Base-by-base conservation (phyloP, 169 alveolate genomes). In the Babesia ovata region DNA sequence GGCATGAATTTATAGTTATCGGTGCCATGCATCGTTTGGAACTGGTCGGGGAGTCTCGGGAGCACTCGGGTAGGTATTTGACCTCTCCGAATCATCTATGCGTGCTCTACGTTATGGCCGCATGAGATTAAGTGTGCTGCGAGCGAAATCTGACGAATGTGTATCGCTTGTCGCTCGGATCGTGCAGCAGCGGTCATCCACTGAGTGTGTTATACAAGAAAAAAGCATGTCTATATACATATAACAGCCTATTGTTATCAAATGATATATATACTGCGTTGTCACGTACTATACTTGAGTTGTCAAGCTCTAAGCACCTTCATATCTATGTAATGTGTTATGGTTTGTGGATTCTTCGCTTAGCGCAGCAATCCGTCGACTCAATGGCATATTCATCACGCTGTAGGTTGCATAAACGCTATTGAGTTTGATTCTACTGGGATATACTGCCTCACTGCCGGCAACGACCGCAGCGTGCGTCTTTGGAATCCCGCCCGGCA, bases 401-500 rank as follows among this genome's bases (percentile, higher is more conserved):
- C 17, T 57, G 7, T 49, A 78, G 87, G 91, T 49, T 72, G 91
- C 46, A 85, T 76, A 36, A 79, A 81, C 61, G 79, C 75, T 12
- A 91, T 85, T 33, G 69, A 84, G 60, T 91, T 91, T 66, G 91
- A 83, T 54, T 66, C 78, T 29, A 69, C 87, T 26, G 95, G 95
- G 33, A 56, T 77, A 44, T 91, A 91, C 70, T 84, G 93, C 72
- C 53, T 91, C 60, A 91, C 92, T 63, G 90, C 92, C n/a, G 88
- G 91, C n/a, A 69, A 82, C 46, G 95, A 91, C 61, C 53, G 94
- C 66, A 71, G 85, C 24, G 79, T 91, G 11, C 70, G 86, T 39
- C 74, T 91, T 42, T 91, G 95, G 95, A 91, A 91, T 79, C 95
- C 95, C 26, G 46, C 52, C 45, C 93, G 71, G 70, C 75, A 69